phyloP scores from a whole-genome alignment of 2,329 filamentous ascomycete genomes.

The Cladophialophora yegresii region DNA sequence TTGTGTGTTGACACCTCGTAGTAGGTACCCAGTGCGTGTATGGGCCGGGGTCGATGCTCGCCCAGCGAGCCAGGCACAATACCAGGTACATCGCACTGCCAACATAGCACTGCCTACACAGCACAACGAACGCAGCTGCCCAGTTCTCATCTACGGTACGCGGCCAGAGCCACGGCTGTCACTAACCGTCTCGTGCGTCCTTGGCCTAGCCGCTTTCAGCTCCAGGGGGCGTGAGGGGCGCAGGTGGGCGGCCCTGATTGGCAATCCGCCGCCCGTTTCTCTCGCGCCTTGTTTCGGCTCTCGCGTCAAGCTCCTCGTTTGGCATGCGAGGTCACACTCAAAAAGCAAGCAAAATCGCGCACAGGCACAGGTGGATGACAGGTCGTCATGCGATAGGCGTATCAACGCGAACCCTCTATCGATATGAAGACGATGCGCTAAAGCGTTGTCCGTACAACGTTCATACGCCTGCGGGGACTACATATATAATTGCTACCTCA shows the following conservation, averaged over 20 bases:
- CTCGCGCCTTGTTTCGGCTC: neutral
- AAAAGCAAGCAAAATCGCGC: neutral
- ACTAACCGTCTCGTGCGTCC: neutral
- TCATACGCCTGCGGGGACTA: neutral
- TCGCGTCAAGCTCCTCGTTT: neutral
- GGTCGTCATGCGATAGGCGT: neutral
- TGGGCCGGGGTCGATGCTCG: neutral
- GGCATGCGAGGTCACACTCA: neutral
- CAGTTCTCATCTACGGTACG: neutral
- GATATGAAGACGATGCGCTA: conserved; percentile 1
- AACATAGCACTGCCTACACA: no score
- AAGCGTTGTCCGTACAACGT: neutral
- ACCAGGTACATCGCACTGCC: neutral
- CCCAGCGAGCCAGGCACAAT: neutral
- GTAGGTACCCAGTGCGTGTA: neutral
- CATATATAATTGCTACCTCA: neutral
- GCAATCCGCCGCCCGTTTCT: neutral
- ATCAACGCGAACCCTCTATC: neutral
- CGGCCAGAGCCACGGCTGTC: neutral
- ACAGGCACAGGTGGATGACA: neutral
- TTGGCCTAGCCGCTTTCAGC: neutral
- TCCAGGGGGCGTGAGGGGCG: neutral
- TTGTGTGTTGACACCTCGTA: no score
- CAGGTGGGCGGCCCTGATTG: neutral
- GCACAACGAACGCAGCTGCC: no score